phyloP scores from a whole-genome alignment of 2,329 filamentous ascomycete genomes.

The Pseudogymnoascus sp. region DNA sequence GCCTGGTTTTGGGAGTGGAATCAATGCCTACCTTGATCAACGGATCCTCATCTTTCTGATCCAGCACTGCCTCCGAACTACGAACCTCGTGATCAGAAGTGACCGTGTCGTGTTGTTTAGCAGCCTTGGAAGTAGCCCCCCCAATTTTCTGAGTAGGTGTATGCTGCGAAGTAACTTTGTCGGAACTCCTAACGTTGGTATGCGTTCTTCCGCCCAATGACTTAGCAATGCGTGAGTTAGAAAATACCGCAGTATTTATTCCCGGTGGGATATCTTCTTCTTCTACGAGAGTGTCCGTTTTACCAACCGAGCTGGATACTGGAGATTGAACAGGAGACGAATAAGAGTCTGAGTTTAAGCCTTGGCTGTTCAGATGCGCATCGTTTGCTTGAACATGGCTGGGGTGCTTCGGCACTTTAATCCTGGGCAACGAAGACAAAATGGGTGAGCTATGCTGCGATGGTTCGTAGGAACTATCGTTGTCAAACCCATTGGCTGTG shows the following conservation, averaged over 20 bases:
- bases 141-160: background rate
- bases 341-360: constrained; percentile 24
- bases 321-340: constrained; percentile 27
- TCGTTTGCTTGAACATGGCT: constrained; percentile 27
- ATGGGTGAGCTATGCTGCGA: constrained; percentile 38
- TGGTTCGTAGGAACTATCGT: constrained; percentile 48
- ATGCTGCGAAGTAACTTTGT: background rate
- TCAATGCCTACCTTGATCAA: background rate
- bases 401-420: constrained; percentile 45
- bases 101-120: background rate
- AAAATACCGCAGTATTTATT: constrained; percentile 53
- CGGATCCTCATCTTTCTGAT: background rate
- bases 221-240: constrained; percentile 48
- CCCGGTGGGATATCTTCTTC: constrained; percentile 45
- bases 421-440: constrained; percentile 43
- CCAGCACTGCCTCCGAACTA: background rate
- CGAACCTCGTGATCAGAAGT: background rate
- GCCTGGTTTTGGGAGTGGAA: background rate
- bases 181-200: background rate
- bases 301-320: background rate
- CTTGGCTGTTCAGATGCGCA: constrained; percentile 13
- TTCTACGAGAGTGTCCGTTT: constrained; percentile 23
- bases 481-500: constrained; percentile 28
- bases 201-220: constrained; percentile 41
- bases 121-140: background rate